Percentiles rank a stretch among this genome's conserved stretches.
Conservation (phyloP, 352 stramenopile species). For the Sclerospora graminicola region DNA sequence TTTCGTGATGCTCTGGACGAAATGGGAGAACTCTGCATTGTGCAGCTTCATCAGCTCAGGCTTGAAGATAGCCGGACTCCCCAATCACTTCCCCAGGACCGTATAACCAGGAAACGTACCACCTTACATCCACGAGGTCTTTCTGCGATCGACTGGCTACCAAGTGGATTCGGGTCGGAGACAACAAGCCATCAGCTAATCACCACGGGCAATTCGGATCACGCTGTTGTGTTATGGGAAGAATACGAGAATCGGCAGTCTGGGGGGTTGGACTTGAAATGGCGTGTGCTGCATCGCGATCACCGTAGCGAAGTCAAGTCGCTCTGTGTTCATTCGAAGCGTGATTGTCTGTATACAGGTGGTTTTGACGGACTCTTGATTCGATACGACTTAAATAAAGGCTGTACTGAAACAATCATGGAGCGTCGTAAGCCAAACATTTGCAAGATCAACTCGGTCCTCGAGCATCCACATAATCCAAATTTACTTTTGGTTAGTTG, state of each 20-base stretch:
- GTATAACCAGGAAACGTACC: conserved; percentile 49
- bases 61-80: conserved; percentile 33
- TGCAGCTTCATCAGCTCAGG: conserved; percentile 53
- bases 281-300: conserved; percentile 53
- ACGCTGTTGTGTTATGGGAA: conserved; percentile 69
- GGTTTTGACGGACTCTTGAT: conserved; percentile 63
- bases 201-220: conserved; percentile 58
- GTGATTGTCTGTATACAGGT: conserved; percentile 53
- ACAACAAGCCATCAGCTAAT: conserved; percentile 45
- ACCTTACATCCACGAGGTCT: conserved; percentile 52
- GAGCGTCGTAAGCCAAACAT: conserved; percentile 70
- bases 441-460: conserved; percentile 74
- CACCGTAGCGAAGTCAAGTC: conserved; percentile 68
- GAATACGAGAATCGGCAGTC: conserved; percentile 30
- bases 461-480: conserved; percentile 78
- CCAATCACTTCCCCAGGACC: conserved; percentile 39
- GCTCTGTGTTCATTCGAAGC: conserved; percentile 71
- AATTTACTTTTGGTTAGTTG: conserved; percentile 69
- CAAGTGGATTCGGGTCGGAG: conserved; percentile 31
- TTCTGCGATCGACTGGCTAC: conserved; percentile 61
- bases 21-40: conserved; percentile 68
- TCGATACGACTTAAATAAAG: conserved; percentile 55
- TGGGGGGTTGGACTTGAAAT: conserved; percentile 43
- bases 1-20: conserved; percentile 58
- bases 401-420: conserved; percentile 30